Evolutionary conservation across 371 early-diverging fungal genomes (phyloP), one percentile per base, ranked within the genome.

Genomic region (Synchytrium microbalum): DNA sequence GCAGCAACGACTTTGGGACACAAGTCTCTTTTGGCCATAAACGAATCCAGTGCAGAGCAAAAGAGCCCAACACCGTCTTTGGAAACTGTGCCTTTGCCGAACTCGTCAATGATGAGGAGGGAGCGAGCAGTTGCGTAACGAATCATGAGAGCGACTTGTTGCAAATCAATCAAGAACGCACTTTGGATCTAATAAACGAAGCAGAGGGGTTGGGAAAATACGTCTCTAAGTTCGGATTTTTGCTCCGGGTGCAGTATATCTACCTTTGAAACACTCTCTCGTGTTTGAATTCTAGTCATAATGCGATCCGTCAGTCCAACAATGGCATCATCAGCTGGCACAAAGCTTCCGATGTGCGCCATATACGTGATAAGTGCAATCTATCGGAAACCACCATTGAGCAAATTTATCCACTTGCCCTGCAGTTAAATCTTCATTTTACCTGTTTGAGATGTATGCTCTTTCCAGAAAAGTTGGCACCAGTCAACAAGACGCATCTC

Each of bases 291-390:
- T 29, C 92, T 74, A 2, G 84, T 77, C 28, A 83, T 70, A 59
- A 88, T 83, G 54, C 72, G 67, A 61, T 86, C 83, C 26, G 81
- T 78, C 16, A 88, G 64, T 1, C 84, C 83, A 59, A 87, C 72
- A 14, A 38, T 28, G 1, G 81, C 82, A 23, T 64, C 32, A 16
- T 72, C 73, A 23, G 83, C 84, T 13, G 88, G 86, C 1, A 88
- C 85, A 76, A 79, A 86, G 62, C 75, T 86, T 30, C 94, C 94
- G 38, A 89, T 80, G 65, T 92, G 92, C 19, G 91, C 88, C 85
- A 92, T 83, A 61, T 86, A 82, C 23, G 75, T 72, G 60, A 91
- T 84, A 16, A 91, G 63, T 0, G 86, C 90, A 61, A 84, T 67
- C 77, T 87, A 67, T 19, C 46, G 46, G 10, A 38, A 38, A 38